These are phyloP conservation scores for Pseudogymnoascus sp. DNA, from an alignment of 2,329 filamentous ascomycete genomes.

Conservation along the genomic window DNA sequence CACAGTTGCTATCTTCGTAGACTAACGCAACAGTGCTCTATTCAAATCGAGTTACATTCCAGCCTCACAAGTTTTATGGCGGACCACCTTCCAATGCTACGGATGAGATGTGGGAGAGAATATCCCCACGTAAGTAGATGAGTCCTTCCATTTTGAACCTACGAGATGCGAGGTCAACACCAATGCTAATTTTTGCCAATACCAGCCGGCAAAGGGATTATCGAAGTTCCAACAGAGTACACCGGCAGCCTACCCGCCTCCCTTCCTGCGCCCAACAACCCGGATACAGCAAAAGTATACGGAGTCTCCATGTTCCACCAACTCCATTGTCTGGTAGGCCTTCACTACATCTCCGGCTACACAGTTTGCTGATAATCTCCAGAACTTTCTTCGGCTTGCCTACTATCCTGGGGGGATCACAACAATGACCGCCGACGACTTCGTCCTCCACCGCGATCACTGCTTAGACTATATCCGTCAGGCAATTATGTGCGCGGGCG, in stretches of 20 bases:
- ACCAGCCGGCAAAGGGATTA: background rate
- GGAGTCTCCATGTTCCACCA: constrained; percentile 17
- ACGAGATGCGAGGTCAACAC: background rate
- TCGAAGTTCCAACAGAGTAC: background rate
- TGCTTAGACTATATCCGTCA: constrained; percentile 9
- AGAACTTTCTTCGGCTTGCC: background rate
- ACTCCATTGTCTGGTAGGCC: constrained; percentile 13
- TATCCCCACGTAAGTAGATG: background rate
- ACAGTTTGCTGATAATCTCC: background rate
- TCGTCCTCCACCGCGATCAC: constrained; percentile 12
- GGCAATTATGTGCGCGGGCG: constrained; percentile 14
- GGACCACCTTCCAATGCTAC: background rate
- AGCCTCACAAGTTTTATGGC: background rate
- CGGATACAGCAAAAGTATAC: constrained; percentile 11
- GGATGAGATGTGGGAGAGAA: background rate
- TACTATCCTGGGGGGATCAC: background rate
- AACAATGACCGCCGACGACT: constrained; percentile 4
- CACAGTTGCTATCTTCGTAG: background rate
- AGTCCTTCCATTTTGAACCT: background rate
- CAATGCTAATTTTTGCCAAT: background rate
- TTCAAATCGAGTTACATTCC: background rate
- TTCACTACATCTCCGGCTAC: background rate
- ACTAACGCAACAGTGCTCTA: background rate
- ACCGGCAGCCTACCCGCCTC: background rate
- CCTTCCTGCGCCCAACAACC: constrained; percentile 7